Evolutionary conservation across 495 filamentous ascomycete species (phyloP), one percentile per base, ranked within the genome.

Genomic region (Xylaria palmicola): DNA sequence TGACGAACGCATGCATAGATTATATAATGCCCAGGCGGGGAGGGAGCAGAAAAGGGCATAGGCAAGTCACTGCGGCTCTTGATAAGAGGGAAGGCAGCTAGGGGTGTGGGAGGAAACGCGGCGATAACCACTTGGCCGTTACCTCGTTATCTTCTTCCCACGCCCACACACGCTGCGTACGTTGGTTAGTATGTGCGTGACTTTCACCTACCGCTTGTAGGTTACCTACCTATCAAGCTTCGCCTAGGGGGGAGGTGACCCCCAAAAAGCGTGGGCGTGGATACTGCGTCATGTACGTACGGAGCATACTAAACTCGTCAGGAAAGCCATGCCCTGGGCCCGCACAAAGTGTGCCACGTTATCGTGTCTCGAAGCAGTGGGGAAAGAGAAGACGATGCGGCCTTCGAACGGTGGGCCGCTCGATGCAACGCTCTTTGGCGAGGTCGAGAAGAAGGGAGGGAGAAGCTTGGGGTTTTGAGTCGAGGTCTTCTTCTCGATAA

Each of bases 341-440:
- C n/a, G n/a, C n/a, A n/a, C n/a, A n/a, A 56, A 45, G 53, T 37
- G 27, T 57, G 55, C 55, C 55, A 57, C 55, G 55, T 57, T 57
- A 57, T 57, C 55, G 55, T 20, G 41, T 57, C 41, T 15, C 26
- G 30, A 30, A 15, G 55, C 45, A 40, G 55, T 57, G 55, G 55
- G 55, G 48, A 19, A 19, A 29, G 27, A 45, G 39, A 34, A 30
- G 50, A 7, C 40, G n/a, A 43, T 10, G 40, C 9, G n/a, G 40
- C 9, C 6, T 17, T 10, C n/a, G 5, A 15, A 17, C 15, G 26
- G 22, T 15, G 53, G 43, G 53, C 2, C 53, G 32, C 26, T 56
- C 26, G 27, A 56, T 17, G 53, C 53, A 27, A 56, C 19, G 9
- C 15, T 26, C 4, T 13, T 41, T 32, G 19, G 10, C 10, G 17